A percentile compares a stretch with the other conserved stretches of the same genome.
phyloP scores from a whole-genome alignment of 2,329 filamentous ascomycete genomes.

The Colletotrichum chlorophyti region DNA sequence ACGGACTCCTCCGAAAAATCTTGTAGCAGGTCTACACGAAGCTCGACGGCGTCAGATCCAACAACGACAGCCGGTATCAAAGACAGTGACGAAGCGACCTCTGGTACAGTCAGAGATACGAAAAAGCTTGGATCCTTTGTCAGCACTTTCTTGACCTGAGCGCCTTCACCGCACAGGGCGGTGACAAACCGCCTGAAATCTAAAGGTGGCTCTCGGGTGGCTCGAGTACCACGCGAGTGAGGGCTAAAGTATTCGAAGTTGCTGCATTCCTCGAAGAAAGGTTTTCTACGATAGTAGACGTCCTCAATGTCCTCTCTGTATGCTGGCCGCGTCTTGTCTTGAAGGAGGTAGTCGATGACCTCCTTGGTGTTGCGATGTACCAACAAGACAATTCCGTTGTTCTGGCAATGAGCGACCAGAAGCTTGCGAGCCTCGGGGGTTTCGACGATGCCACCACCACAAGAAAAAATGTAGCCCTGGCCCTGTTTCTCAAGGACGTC shows the following conservation, averaged over 20 bases:
- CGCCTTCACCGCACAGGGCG: conserved; percentile 44
- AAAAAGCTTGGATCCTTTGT: conserved; percentile 83
- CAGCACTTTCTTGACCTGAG: conserved; percentile 13
- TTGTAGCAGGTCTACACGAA: conserved; percentile 88
- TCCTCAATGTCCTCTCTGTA: conserved; percentile 92
- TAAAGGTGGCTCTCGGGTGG: conserved; percentile 14
- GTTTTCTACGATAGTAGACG: conserved; percentile 88
- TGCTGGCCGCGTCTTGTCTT: conserved; percentile 89
- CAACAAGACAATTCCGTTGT: conserved; percentile 83
- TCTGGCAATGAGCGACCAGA: conserved; percentile 74
- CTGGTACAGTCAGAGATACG: conserved; percentile 85
- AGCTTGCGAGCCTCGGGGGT: conserved; percentile 79
- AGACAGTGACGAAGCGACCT: conserved; percentile 68
- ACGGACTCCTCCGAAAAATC: conserved; percentile 81
- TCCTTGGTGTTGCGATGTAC: conserved; percentile 88
- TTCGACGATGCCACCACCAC: conserved; percentile 93
- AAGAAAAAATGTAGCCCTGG: conserved; percentile 84
- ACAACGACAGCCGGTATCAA: conserved; percentile 76
- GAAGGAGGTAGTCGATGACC: conserved; percentile 86
- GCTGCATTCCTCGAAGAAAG: conserved; percentile 91
- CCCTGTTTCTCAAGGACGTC: conserved; percentile 78
- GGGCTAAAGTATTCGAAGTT: conserved; percentile 94
- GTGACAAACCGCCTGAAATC: conserved; percentile 76
- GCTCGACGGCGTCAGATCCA: conserved; percentile 90
- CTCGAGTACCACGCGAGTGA: conserved; percentile 44